Base-by-base conservation (phyloP, 1,139 yeast species). In the Blastobotrys apis region DNA sequence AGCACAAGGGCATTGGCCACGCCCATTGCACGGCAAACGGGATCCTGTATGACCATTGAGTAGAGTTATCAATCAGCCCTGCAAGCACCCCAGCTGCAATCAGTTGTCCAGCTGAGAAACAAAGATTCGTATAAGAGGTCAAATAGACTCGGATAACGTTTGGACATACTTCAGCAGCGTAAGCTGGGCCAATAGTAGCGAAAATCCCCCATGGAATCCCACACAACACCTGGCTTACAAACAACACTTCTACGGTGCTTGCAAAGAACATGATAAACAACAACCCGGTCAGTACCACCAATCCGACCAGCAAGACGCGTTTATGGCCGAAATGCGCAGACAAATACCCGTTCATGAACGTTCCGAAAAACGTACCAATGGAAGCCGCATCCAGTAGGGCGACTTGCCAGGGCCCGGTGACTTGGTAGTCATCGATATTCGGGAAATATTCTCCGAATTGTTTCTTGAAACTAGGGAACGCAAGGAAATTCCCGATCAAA, bases 11-110 rank as follows among this genome's bases (percentile, higher is more conserved):
- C 43, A 74, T 50, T 1, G 81, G 81, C 81, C 82, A 78, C 10
- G 71, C 57, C 83, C 83, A 79, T 59, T 78, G 83, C 20, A 75
- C 44, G 0, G 74, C 78, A 56, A 70, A 73, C 1, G 79, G 78
- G 23, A 74, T 59, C 39, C 64, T 58, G 59, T 70, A 72, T 1
- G 72, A 62, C 58, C 62, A 51, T 2, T 39, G 29, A 9, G n/a
- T n/a, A 3, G n/a, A 16, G 4, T n/a, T 21, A 5, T 10, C 10
- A 12, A 20, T 30, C 5, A 37, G 21, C 5, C 39, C 46, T 5
- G 27, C 17, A 16, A 38, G 17, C 6, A 37, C 39, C 6, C 46
- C 41, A n/a, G 35, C 23, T 4, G 35, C 17, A 41, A 71, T 59
- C 31, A 71, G 56, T 49, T 70, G 73, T 6, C 75, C 75, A 38